phyloP scores from a whole-genome alignment of 192 early-diverging fungal genomes.

The Phlyctochytrium planicorne region DNA sequence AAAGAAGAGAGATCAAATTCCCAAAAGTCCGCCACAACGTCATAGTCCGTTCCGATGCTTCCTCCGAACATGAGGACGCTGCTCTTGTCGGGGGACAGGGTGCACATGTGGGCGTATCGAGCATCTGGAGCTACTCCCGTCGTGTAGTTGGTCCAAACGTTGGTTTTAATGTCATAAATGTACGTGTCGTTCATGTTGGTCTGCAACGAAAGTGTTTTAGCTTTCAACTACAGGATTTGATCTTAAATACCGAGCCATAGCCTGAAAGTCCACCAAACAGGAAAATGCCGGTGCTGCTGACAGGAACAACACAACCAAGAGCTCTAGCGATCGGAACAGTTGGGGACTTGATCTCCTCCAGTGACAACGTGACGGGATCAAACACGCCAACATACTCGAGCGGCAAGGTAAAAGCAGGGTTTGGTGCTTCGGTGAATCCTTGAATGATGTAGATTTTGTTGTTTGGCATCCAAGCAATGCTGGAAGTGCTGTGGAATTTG shows the following conservation, averaged over 20 bases:
- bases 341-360: not conserved
- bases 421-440: not conserved
- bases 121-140: not conserved
- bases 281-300: not conserved
- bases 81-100: not conserved
- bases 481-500: not conserved
- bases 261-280: not conserved
- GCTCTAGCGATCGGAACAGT: not conserved
- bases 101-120: not conserved
- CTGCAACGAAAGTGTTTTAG: not conserved
- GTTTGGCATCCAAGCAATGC: conserved; percentile 1
- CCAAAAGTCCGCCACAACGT: not conserved
- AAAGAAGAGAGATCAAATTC: not conserved
- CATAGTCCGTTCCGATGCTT: not conserved
- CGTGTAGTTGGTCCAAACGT: not conserved
- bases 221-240: not conserved
- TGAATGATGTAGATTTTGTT: not conserved
- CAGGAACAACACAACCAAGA: not conserved
- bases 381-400: not conserved
- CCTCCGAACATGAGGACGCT: not conserved
- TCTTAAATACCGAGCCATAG: not conserved
- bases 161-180: not conserved
- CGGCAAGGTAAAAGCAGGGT: not conserved
- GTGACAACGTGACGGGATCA: not conserved
- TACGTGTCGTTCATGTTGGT: not conserved